These are phyloP conservation scores for Zymoseptoria crescenta DNA, from an alignment of 2,329 filamentous ascomycete species.

Conservation along the genomic window DNA sequence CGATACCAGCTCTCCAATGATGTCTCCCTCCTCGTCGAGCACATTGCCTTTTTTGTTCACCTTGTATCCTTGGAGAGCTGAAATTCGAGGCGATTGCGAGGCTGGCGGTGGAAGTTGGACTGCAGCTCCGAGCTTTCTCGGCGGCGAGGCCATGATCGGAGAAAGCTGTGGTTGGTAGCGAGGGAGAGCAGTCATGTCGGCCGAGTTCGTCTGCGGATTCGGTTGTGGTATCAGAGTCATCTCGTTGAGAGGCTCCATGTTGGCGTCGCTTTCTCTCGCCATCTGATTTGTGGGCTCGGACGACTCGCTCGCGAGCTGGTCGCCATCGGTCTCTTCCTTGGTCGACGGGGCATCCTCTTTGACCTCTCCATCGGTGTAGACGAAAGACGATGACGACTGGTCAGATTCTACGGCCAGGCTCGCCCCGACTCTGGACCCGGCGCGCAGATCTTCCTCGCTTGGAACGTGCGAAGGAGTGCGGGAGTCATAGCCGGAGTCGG, in stretches of 20 bases:
- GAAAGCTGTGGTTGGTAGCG: neutral
- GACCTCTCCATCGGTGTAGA: constrained; percentile 3
- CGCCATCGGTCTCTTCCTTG: constrained; percentile 9
- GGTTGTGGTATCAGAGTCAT: neutral
- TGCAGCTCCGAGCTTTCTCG: neutral
- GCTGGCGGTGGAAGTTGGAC: neutral
- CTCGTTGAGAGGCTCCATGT: neutral
- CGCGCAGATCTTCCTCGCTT: constrained; percentile 14
- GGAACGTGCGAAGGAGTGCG: constrained; percentile 19
- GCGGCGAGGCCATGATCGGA: neutral
- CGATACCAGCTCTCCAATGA: constrained; percentile 41
- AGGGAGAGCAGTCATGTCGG: neutral
- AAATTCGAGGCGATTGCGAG: constrained; percentile 30
- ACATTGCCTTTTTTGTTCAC: constrained; percentile 49
- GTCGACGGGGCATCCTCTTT: constrained; percentile 6
- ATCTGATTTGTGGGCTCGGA: constrained; percentile 10
- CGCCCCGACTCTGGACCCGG: neutral
- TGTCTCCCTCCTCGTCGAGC: constrained; percentile 41
- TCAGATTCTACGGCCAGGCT: neutral
- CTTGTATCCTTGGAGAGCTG: constrained; percentile 43
- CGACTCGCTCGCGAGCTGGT: constrained; percentile 8
- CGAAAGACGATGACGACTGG: neutral
- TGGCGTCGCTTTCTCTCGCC: constrained; percentile 10
- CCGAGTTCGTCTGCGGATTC: neutral
- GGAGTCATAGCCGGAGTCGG: constrained; percentile 27